Evolutionary conservation across 768 basidiomycete species (phyloP).

Genomic region (Rhizopogon vulgaris): DNA sequence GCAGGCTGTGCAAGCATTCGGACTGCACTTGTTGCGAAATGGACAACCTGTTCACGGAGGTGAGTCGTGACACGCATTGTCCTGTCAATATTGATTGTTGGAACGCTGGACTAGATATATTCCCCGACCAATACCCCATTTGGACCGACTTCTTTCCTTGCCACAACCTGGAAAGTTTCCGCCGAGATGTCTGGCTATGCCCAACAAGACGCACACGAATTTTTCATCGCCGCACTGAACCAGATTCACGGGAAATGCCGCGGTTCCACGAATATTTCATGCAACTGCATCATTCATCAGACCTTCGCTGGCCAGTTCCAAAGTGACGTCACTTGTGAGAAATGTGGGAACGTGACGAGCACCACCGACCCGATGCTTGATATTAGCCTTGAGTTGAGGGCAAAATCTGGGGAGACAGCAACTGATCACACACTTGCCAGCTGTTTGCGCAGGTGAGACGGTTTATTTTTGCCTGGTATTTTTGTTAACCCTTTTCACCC

Average conservation of each 20-base stretch:
- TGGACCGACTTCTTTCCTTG: slow-evolving; percentile 78
- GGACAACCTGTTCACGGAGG: slow-evolving; percentile 80
- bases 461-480: neutral
- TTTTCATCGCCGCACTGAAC: slow-evolving; percentile 78
- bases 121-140: slow-evolving; percentile 55
- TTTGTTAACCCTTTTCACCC: neutral
- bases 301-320: slow-evolving; percentile 85
- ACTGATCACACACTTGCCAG: slow-evolving; percentile 65
- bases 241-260: slow-evolving; percentile 79
- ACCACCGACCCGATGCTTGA: slow-evolving; percentile 90
- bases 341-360: slow-evolving; percentile 72
- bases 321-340: slow-evolving; percentile 84
- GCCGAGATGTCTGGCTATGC: slow-evolving; percentile 85
- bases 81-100: neutral
- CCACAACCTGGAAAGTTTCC: slow-evolving; percentile 75
- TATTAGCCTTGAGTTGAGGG: slow-evolving; percentile 77
- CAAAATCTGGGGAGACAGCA: slow-evolving; percentile 38
- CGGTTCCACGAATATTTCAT: slow-evolving; percentile 69
- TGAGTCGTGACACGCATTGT: slow-evolving; percentile 15
- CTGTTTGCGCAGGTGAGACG: slow-evolving; percentile 63
- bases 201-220: slow-evolving; percentile 93
- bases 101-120: slow-evolving; percentile 36
- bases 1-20: slow-evolving; percentile 55
- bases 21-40: slow-evolving; percentile 91
- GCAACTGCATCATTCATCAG: slow-evolving; percentile 87